These are phyloP conservation scores for Chaetothyriales sp. DNA, from an alignment of 2,329 filamentous ascomycete genomes.

Conservation along the genomic window DNA sequence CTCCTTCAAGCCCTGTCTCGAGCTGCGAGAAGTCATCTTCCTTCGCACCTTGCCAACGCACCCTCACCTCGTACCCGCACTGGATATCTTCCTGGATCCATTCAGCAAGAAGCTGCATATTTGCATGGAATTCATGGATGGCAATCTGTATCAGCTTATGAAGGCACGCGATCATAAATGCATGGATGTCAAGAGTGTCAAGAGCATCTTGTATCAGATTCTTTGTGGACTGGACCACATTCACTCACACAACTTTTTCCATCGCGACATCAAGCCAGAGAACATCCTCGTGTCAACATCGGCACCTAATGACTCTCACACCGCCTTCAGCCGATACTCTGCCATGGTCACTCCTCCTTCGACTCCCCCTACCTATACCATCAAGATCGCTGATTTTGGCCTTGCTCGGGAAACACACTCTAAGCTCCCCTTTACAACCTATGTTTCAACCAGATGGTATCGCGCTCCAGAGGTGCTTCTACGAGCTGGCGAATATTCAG, in stretches of 20 bases:
- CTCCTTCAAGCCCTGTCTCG: conserved; percentile 74
- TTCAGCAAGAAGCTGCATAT: conserved; percentile 95
- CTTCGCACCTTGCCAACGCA: conserved; percentile 76
- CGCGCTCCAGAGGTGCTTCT: conserved; percentile 82
- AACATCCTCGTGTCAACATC: conserved; percentile 96
- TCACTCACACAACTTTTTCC: conserved; percentile 92
- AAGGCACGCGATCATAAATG: conserved; percentile 93
- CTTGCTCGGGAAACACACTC: conserved; percentile 95
- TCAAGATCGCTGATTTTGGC: conserved; percentile 97
- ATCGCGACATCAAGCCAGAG: conserved; percentile 97
- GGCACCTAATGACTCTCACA: conserved; percentile 61
- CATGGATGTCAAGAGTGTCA: conserved; percentile 78
- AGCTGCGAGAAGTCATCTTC: conserved; percentile 94
- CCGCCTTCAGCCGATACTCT: conserved; percentile 84
- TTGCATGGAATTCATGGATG: conserved; percentile 99
- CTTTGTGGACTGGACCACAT: conserved; percentile 93
- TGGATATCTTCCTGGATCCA: conserved; percentile 96
- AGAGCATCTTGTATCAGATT: conserved; percentile 96
- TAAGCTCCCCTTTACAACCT: conserved; percentile 90
- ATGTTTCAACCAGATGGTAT: conserved; percentile 95
- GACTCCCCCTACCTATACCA: conserved; percentile 82
- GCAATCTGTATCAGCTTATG: conserved; percentile 97
- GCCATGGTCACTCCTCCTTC: conserved; percentile 85
- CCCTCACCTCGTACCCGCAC: conserved; percentile 82
- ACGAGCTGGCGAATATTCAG: conserved; percentile 89